Conservation (phyloP, 2,329 filamentous ascomycete genomes). For the Ilyonectria destructans region DNA sequence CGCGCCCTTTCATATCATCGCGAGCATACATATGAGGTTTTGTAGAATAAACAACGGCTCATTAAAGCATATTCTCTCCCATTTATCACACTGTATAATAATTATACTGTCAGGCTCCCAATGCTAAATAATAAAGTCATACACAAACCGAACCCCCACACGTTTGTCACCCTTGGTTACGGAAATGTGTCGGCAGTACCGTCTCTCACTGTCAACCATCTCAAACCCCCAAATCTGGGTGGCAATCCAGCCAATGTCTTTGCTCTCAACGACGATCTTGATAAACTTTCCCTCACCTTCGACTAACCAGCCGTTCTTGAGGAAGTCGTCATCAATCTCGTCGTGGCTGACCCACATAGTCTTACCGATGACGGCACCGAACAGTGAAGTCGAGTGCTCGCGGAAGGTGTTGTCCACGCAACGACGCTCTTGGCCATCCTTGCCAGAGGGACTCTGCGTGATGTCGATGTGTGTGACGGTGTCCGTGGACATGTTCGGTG, state of each 20-base stretch:
- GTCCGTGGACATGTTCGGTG: conserved; percentile 58
- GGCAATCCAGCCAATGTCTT: conserved; percentile 69
- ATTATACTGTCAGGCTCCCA: not conserved
- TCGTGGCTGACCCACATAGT: conserved; percentile 65
- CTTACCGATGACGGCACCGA: conserved; percentile 62
- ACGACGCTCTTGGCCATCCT: not conserved
- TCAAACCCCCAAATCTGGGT: conserved; percentile 75
- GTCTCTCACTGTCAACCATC: conserved; percentile 66
- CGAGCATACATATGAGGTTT: too few relatives aligned
- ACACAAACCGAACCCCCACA: not conserved
- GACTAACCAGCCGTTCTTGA: conserved; percentile 73
- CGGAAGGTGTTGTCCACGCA: not conserved
- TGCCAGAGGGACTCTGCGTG: not conserved
- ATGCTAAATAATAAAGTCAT: not conserved
- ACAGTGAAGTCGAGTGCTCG: not conserved
- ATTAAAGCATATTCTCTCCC: too few relatives aligned
- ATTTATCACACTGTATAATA: too few relatives aligned
- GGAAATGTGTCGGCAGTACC: conserved; percentile 68
- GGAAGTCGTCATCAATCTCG: conserved; percentile 69
- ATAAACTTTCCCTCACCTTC: conserved; percentile 75
- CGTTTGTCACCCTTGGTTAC: conserved; percentile 47
- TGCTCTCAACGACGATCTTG: conserved; percentile 73
- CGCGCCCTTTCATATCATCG: too few relatives aligned
- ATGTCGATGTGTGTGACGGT: not conserved
- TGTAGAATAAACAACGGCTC: too few relatives aligned